phyloP scores from a whole-genome alignment of 768 basidiomycete species.

The Naganishia friedmannii region DNA sequence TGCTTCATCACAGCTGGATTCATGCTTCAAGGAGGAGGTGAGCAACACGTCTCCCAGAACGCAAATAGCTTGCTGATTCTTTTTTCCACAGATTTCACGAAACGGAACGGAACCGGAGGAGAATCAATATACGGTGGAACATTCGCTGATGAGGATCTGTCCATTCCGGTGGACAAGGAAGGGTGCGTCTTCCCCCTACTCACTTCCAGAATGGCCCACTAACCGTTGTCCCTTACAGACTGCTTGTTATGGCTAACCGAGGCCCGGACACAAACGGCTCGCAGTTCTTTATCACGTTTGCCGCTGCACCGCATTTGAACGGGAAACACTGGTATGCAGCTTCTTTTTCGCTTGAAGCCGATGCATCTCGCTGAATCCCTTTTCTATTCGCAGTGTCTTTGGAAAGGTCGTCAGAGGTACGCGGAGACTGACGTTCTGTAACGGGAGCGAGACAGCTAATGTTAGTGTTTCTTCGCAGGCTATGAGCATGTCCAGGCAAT shows the following conservation, averaged over 20 bases:
- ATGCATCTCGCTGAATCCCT: neutral
- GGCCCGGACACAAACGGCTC: constrained; percentile 75
- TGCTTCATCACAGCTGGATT: constrained; percentile 43
- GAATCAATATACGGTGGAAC: constrained; percentile 51
- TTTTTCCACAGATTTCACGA: constrained; percentile 67
- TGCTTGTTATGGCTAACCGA: constrained; percentile 83
- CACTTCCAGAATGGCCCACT: too few species aligned
- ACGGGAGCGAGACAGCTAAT: neutral
- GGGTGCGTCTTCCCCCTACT: constrained; percentile 54
- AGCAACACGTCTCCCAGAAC: neutral
- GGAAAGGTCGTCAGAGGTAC: constrained; percentile 43
- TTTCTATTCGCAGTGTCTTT: constrained; percentile 40
- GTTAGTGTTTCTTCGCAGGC: constrained; percentile 34
- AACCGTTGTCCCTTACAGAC: constrained; percentile 49
- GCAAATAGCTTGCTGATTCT: neutral
- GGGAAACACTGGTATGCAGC: constrained; percentile 49
- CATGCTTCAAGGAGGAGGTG: constrained; percentile 48
- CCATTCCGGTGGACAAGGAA: constrained; percentile 56
- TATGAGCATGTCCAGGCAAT: constrained; percentile 60
- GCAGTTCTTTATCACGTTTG: constrained; percentile 81
- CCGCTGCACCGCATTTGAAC: constrained; percentile 59
- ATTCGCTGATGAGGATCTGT: constrained; percentile 58
- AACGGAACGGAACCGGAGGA: constrained; percentile 53
- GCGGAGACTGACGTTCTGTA: constrained; percentile 50
- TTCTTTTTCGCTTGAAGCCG: neutral